Conservation (phyloP, 2,329 filamentous ascomycete genomes). For the Fusarium algeriense region DNA sequence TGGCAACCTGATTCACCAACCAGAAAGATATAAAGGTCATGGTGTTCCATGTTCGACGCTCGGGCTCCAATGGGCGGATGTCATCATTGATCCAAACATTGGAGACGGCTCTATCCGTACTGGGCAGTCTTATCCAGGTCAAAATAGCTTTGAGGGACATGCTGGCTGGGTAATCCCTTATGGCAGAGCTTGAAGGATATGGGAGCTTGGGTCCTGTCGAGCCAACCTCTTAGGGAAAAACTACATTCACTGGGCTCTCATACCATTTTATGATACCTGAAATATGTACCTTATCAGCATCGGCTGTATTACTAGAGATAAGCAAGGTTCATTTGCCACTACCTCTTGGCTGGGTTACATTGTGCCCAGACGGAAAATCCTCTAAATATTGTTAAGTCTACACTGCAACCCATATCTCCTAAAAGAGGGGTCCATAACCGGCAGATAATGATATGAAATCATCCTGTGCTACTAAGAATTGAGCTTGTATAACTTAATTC, state of each 20-base stretch:
- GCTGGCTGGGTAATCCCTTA: accelerated
- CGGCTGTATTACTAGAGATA: not conserved
- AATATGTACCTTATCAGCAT: not conserved
- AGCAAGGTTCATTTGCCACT: not conserved
- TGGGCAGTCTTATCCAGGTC: not conserved
- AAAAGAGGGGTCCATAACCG: not conserved
- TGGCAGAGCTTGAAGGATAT: not conserved
- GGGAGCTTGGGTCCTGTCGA: too few relatives aligned
- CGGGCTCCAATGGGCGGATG: not conserved
- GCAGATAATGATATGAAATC: not conserved
- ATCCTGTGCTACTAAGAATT: not conserved
- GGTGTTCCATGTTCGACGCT: not conserved
- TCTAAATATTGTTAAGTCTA: not conserved
- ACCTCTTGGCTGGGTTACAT: not conserved
- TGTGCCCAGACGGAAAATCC: not conserved
- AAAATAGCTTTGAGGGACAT: not conserved
- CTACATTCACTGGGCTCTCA: not conserved
- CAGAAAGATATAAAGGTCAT: not conserved
- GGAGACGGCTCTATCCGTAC: not conserved
- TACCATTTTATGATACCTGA: not conserved
- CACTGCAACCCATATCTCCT: not conserved
- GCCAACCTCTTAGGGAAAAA: accelerated
- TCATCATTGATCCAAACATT: not conserved
- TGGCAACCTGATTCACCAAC: not conserved
- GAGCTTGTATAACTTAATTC: not conserved